phyloP scores from a whole-genome alignment of 176 grass and related monocot genomes.

The Coix lacrymajobi region DNA sequence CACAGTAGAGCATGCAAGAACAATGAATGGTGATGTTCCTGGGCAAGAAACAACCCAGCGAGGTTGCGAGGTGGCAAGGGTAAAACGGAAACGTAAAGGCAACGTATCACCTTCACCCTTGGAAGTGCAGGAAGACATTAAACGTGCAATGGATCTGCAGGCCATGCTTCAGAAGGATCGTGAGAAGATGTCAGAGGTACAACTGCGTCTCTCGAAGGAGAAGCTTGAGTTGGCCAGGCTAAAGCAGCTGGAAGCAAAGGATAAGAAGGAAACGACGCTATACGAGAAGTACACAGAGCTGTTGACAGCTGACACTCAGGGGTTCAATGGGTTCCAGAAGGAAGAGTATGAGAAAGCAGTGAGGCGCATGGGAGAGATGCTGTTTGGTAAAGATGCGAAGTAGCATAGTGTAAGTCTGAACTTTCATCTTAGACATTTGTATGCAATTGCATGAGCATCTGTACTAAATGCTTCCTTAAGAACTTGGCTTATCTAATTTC shows the following conservation, averaged over 20 bases:
- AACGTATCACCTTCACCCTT: neutral
- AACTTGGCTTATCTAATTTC: neutral
- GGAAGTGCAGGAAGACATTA: constrained; percentile 39
- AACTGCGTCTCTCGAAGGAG: constrained; percentile 36
- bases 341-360: constrained; percentile 30
- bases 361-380: constrained; percentile 16
- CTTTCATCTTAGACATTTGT: neutral
- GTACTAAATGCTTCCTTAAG: neutral
- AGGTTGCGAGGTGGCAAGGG: neutral
- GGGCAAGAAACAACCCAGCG: neutral
- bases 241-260: constrained; percentile 24
- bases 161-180: constrained; percentile 34
- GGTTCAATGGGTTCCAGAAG: constrained; percentile 23
- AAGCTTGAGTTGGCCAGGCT: constrained; percentile 30
- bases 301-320: constrained; percentile 25
- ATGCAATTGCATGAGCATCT: neutral
- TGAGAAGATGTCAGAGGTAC: constrained; percentile 35
- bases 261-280: constrained; percentile 20
- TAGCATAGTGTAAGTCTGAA: neutral
- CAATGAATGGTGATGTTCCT: neutral
- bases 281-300: constrained; percentile 38
- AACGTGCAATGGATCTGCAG: constrained; percentile 24
- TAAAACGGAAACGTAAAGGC: constrained; percentile 23
- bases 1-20: neutral
- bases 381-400: constrained; percentile 15